A percentile compares a stretch with the other conserved stretches of the same genome.
These are phyloP conservation scores for Endothia cerciana DNA, from an alignment of 2,329 filamentous ascomycete species.

Conservation along the genomic window DNA sequence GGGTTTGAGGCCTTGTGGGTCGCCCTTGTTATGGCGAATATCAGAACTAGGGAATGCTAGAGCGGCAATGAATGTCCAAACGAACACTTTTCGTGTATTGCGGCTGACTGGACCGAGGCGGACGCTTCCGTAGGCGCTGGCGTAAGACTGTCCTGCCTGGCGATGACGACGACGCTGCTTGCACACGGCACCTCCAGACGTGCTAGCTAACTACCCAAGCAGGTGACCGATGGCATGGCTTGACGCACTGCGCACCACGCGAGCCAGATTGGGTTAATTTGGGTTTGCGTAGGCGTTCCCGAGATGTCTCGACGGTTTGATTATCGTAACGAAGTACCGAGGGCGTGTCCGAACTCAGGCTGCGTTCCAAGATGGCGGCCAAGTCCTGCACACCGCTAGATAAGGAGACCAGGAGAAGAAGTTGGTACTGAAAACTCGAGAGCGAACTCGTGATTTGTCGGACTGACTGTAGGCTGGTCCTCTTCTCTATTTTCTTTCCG, in stretches of 20 bases:
- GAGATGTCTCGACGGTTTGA: background rate
- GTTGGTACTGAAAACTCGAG: no score
- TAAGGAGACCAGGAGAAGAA: no score
- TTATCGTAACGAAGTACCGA: background rate
- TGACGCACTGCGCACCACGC: background rate
- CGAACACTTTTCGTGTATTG: background rate
- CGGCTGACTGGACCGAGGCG: background rate
- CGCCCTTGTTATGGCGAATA: background rate
- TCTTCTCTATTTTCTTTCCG: no score
- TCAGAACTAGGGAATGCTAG: background rate
- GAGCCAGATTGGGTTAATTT: background rate
- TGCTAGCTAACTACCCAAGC: background rate
- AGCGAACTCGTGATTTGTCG: no score
- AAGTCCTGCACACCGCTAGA: no score
- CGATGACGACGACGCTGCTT: constrained; percentile 5
- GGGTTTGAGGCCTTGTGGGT: background rate
- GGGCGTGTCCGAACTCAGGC: background rate
- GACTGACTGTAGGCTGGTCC: no score
- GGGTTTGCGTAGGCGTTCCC: background rate
- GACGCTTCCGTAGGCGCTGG: background rate
- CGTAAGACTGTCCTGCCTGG: background rate
- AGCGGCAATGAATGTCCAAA: background rate
- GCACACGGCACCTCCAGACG: background rate
- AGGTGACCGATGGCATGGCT: background rate
- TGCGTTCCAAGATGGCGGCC: background rate